Conservation (phyloP, 352 stramenopile genomes). For the Phytopythium vexans region DNA sequence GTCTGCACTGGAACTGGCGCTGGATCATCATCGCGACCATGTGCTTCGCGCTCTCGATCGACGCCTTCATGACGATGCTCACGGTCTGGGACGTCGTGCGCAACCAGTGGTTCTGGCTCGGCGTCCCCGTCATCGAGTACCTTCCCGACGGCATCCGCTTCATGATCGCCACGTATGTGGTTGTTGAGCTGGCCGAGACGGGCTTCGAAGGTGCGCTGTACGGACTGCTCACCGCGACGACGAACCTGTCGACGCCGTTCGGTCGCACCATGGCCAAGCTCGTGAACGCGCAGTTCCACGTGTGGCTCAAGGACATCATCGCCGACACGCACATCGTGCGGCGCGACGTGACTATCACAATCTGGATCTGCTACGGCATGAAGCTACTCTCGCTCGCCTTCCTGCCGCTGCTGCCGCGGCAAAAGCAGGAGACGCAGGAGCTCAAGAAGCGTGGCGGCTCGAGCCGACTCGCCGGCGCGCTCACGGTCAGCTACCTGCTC, state of each 20-base stretch:
- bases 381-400: conserved; percentile 53
- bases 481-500: conserved; percentile 34
- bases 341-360: conserved; percentile 52
- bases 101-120: conserved; percentile 65
- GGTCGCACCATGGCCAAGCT: conserved; percentile 46
- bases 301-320: conserved; percentile 51
- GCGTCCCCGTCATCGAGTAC: conserved; percentile 48
- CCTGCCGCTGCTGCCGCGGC: conserved; percentile 40
- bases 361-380: conserved; percentile 49
- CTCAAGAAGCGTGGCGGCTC: conserved; percentile 32
- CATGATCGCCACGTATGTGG: conserved; percentile 54
- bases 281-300: conserved; percentile 46
- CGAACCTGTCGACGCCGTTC: conserved; percentile 46
- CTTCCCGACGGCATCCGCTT: conserved; percentile 46
- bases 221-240: conserved; percentile 44
- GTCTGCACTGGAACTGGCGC: conserved; percentile 58
- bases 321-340: conserved; percentile 40
- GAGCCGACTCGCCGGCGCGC: conserved; percentile 30
- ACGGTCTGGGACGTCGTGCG: conserved; percentile 47
- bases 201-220: conserved; percentile 56
- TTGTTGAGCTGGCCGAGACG: conserved; percentile 52
- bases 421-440: conserved; percentile 32
- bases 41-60: conserved; percentile 31
- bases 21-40: conserved; percentile 39
- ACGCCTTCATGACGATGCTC: conserved; percentile 51